Evolutionary conservation across 106 monocot genomes (phyloP).

Genomic region (Acorus calamus): DNA sequence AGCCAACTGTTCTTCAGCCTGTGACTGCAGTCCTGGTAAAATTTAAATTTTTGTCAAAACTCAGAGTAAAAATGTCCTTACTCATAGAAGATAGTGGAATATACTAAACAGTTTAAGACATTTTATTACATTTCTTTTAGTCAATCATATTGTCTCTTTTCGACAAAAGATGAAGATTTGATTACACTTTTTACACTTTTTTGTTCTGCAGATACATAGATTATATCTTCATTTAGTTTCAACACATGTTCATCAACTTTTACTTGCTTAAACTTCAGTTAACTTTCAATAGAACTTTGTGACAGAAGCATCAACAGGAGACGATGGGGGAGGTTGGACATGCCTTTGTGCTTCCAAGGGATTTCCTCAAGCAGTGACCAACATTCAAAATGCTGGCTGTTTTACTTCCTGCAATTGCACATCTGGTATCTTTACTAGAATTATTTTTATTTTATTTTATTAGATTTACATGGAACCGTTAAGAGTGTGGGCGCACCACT

Average conservation of each 20-base stretch:
- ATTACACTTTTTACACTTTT: too few species aligned
- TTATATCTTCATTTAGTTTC: too few species aligned
- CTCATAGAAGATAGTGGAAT: too few species aligned
- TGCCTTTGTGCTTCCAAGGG: constrained; percentile 44
- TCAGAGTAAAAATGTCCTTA: neutral
- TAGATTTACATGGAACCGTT: neutral
- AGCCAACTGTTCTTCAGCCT: constrained; percentile 60
- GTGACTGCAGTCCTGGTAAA: constrained; percentile 59
- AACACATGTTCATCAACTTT: too few species aligned
- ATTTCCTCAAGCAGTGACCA: constrained; percentile 13
- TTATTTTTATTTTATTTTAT: neutral
- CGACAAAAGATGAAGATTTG: too few species aligned
- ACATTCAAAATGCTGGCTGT: constrained; percentile 28
- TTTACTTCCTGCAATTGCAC: constrained; percentile 79
- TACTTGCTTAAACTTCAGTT: neutral
- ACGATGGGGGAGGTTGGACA: constrained; percentile 35
- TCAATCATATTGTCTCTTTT: too few species aligned
- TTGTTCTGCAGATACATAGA: too few species aligned
- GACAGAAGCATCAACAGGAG: constrained; percentile 1
- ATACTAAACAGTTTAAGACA: too few species aligned
- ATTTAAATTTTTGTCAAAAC: neutral
- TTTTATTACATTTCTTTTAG: too few species aligned
- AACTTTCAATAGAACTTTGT: neutral
- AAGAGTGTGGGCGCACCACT: too few species aligned
- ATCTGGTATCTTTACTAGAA: constrained; percentile 25